phyloP scores from a whole-genome alignment of 2,329 filamentous ascomycete species.

The Nemania bipapillata region DNA sequence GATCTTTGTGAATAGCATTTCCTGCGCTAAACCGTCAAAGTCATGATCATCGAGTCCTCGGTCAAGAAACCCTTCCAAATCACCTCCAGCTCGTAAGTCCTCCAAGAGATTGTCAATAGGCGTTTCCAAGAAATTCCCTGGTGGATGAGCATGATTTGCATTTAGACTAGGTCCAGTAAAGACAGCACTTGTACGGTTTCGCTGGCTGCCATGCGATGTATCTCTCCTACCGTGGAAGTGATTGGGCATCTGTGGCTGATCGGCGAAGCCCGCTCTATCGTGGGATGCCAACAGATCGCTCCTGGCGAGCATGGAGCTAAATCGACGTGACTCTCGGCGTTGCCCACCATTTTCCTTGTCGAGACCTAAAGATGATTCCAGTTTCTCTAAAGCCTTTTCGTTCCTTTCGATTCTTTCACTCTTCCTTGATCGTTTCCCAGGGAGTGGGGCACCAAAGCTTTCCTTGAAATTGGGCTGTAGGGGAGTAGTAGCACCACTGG shows the following conservation, averaged over 20 bases:
- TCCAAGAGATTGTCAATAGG: conserved; percentile 77
- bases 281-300: conserved; percentile 87
- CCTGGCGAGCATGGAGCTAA: conserved; percentile 90
- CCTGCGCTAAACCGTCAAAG: conserved; percentile 75
- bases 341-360: conserved; percentile 67
- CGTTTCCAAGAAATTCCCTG: conserved; percentile 73
- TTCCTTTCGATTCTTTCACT: conserved; percentile 60
- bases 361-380: conserved; percentile 77
- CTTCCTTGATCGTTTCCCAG: conserved; percentile 65
- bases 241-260: conserved; percentile 62
- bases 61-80: conserved; percentile 75
- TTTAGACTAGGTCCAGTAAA: conserved; percentile 54
- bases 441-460: conserved; percentile 73
- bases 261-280: conserved; percentile 81
- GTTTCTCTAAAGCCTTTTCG: conserved; percentile 66
- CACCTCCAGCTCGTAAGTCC: conserved; percentile 69
- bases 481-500: conserved; percentile 81
- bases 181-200: conserved; percentile 69
- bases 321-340: conserved; percentile 74
- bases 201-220: conserved; percentile 78
- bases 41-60: conserved; percentile 79
- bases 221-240: conserved; percentile 67
- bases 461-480: conserved; percentile 77
- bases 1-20: conserved; percentile 77
- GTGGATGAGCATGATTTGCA: conserved; percentile 55